Base-by-base conservation (phyloP, 2,329 filamentous ascomycete genomes). In the Ophiognomonia clavigignenti-juglandacearum region DNA sequence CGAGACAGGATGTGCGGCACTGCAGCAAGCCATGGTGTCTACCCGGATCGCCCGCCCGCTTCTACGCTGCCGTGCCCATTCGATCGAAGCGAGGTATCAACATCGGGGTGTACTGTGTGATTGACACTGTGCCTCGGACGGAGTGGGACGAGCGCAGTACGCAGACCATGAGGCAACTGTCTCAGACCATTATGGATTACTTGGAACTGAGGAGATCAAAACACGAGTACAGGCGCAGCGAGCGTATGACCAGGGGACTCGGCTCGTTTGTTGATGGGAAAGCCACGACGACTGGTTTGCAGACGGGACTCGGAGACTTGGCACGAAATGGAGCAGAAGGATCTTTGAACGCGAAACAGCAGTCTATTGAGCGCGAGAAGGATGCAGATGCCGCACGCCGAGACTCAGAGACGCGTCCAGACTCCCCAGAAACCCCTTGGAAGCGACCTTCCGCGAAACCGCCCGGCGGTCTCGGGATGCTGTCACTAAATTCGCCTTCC, bases 151-250 rank as follows among this genome's bases (percentile, higher is more conserved):
- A 54, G 23, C 51, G 51, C 31, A 44, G 51, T 3, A 50, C 44
- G 3, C 48, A 50, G n/a, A 46, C 53, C 29, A 39, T 61, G 49
- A 52, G 50, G 39, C 56, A 61, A 38, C 54, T 59, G 14, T 51
- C 58, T 6, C 39, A 41, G 16, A 46, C 56, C 14, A 54, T 59
- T 43, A 56, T 59, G 50, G 54, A 48, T 5, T 57, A 63, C 37
- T 42, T 64, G 26, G 59, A 62, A 3, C 51, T 54, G 13, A 47
- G 52, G 24, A 52, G 54, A 39, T 42, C 50, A 13, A 50, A 46
- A n/a, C 54, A 59, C 16, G 54, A 43, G 31, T 52, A 53, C 4
- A 36, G 53, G 11, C 57, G 57, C n/a, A 56, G 56, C 22, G 54
- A 56, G 22, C 47, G 56, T 32, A 55, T 61, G 22, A 48, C 59